Percentiles rank a stretch among this genome's conserved stretches.
phyloP scores from a whole-genome alignment of 2,329 filamentous ascomycete genomes.

The Fusarium sp. region DNA sequence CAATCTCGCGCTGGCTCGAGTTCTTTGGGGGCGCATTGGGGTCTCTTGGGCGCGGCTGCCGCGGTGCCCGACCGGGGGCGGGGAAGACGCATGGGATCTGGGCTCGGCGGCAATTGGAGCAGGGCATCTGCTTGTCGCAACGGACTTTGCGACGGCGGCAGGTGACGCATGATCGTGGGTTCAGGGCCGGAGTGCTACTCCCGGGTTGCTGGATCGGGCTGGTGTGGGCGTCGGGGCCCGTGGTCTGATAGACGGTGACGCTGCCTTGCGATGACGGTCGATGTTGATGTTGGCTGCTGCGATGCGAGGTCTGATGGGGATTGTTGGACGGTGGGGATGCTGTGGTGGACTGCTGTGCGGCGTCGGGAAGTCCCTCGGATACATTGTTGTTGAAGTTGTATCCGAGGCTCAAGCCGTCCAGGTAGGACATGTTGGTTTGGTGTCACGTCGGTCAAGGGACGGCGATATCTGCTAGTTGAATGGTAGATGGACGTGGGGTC shows the following conservation, averaged over 20 bases:
- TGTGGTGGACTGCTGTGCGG: slow-evolving; percentile 36
- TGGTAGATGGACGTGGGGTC: slow-evolving; percentile 10
- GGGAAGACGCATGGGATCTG: slow-evolving; percentile 80
- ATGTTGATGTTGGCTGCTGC: slow-evolving; percentile 19
- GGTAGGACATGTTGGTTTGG: slow-evolving; percentile 39
- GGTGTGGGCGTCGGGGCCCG: slow-evolving; percentile 54
- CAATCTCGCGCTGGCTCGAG: slow-evolving; percentile 72
- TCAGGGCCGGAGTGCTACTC: slow-evolving; percentile 52
- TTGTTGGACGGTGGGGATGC: slow-evolving; percentile 41
- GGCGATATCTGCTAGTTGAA: background rate
- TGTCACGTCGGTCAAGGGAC: slow-evolving; percentile 28
- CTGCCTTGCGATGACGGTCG: slow-evolving; percentile 45
- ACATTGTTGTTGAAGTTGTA: slow-evolving; percentile 43
- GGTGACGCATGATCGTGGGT: slow-evolving; percentile 63
- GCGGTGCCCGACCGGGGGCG: slow-evolving; percentile 77
- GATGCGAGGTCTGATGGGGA: slow-evolving; percentile 33
- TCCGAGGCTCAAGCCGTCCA: slow-evolving; percentile 37
- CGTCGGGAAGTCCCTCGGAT: slow-evolving; percentile 33
- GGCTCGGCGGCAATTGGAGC: slow-evolving; percentile 79
- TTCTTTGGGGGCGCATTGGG: slow-evolving; percentile 71
- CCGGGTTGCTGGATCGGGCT: slow-evolving; percentile 51
- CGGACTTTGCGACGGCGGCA: slow-evolving; percentile 74
- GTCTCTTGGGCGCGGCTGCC: slow-evolving; percentile 74
- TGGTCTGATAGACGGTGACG: slow-evolving; percentile 55
- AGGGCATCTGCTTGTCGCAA: slow-evolving; percentile 83